Percentiles rank a stretch among this genome's conserved stretches.
phyloP scores from a whole-genome alignment of 768 basidiomycete genomes.

The Kwoniella sp. region DNA sequence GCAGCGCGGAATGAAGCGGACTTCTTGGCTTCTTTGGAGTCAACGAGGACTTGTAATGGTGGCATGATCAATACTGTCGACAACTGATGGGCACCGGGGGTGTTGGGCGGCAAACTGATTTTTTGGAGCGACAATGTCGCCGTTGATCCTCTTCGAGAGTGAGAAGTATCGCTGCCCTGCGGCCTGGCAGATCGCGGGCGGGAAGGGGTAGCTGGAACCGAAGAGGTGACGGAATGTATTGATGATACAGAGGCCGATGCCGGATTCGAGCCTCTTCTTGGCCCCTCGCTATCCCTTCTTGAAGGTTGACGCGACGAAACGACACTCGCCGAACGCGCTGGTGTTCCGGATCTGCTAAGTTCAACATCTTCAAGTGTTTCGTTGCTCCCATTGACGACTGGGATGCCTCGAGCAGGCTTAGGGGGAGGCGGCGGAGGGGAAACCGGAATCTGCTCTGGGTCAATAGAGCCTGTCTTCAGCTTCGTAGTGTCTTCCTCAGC shows the following conservation, averaged over 20 bases:
- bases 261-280: conserved; percentile 19
- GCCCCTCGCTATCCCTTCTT: conserved; percentile 14
- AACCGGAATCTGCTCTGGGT: conserved; percentile 12
- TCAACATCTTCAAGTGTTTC: conserved; percentile 36
- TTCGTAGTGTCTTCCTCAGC: neutral
- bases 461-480: neutral
- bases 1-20: conserved; percentile 79
- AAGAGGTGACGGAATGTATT: conserved; percentile 38
- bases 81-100: conserved; percentile 39
- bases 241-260: conserved; percentile 40
- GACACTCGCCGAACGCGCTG: conserved; percentile 9
- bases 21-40: conserved; percentile 84
- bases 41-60: conserved; percentile 79
- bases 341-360: conserved; percentile 27
- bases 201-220: conserved; percentile 28
- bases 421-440: conserved; percentile 28
- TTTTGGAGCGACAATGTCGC: conserved; percentile 47
- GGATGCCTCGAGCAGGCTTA: conserved; percentile 11
- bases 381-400: conserved; percentile 19
- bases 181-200: conserved; percentile 27
- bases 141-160: conserved; percentile 41
- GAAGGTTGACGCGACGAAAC: conserved; percentile 9
- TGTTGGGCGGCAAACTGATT: conserved; percentile 16
- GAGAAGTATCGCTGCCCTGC: conserved; percentile 13
- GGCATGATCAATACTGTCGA: conserved; percentile 60